phyloP scores from a whole-genome alignment of 257 asterid genomes.

The Fraxinus pennsylvanica region DNA sequence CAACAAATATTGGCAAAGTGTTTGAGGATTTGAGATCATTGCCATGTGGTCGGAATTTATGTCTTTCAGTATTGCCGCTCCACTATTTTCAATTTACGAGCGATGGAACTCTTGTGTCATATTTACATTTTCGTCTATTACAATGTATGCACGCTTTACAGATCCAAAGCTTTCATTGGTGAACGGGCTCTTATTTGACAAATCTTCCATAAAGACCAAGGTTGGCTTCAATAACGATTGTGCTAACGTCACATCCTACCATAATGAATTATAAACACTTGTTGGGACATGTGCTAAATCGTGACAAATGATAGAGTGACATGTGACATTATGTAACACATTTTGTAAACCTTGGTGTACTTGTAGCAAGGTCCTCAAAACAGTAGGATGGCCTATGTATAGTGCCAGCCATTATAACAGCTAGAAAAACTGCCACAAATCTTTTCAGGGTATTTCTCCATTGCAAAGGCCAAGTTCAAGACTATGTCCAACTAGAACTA shows the following conservation, averaged over 20 bases:
- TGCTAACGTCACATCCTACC: constrained; percentile 54
- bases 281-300: too few relatives aligned
- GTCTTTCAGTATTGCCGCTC: constrained; percentile 40
- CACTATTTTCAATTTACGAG: constrained; percentile 43
- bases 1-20: constrained; percentile 36
- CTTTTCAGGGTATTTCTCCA: constrained; percentile 27
- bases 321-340: too few relatives aligned
- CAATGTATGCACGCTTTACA: constrained; percentile 39
- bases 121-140: constrained; percentile 37
- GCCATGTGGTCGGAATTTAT: constrained; percentile 56
- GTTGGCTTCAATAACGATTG: constrained; percentile 42
- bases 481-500: too few relatives aligned
- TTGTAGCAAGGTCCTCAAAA: too few relatives aligned
- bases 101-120: constrained; percentile 42
- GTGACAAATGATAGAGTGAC: too few relatives aligned
- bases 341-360: too few relatives aligned
- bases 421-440: constrained; percentile 16
- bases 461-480: constrained; percentile 22
- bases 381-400: too few relatives aligned
- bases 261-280: not conserved
- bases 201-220: constrained; percentile 40
- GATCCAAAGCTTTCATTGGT: constrained; percentile 48
- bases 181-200: constrained; percentile 33
- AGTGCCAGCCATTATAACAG: constrained; percentile 20
- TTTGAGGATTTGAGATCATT: constrained; percentile 41